Evolutionary conservation across 2,329 filamentous ascomycete species (phyloP).

Genomic region (Coniochaeta sp.): DNA sequence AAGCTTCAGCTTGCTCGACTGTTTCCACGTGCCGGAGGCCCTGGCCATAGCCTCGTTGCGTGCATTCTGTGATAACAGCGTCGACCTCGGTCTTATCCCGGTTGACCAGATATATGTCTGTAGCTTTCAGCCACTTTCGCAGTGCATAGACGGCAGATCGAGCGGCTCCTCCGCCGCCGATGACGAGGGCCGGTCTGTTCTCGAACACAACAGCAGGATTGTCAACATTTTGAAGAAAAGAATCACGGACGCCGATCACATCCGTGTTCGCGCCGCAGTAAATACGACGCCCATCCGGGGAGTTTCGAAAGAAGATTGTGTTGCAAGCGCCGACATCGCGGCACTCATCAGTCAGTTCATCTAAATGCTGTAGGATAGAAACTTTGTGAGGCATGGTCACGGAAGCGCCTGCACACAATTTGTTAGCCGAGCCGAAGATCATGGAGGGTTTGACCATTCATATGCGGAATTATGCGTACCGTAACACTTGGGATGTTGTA

Average conservation of each 20-base stretch:
- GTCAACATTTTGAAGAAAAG: constrained; percentile 52
- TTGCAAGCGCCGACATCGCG: constrained; percentile 71
- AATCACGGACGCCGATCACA: constrained; percentile 68
- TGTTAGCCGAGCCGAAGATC: neutral
- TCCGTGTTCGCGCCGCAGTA: constrained; percentile 77
- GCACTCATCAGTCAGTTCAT: constrained; percentile 66
- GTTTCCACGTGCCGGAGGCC: constrained; percentile 54
- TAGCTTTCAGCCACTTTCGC: constrained; percentile 59
- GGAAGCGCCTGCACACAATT: constrained; percentile 45
- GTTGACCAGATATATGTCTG: constrained; percentile 69
- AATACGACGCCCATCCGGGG: constrained; percentile 34
- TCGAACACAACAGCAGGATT: constrained; percentile 38
- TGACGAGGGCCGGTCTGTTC: constrained; percentile 59
- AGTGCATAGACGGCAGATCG: constrained; percentile 70
- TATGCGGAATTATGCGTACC: constrained; percentile 26
- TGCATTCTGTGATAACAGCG: constrained; percentile 58
- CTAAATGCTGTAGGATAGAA: constrained; percentile 63
- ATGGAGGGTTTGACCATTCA: neutral
- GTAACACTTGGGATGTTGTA: constrained; percentile 52
- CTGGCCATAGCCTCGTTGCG: constrained; percentile 48
- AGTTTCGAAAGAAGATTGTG: constrained; percentile 60
- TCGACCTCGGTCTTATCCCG: constrained; percentile 61
- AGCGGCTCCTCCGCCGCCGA: constrained; percentile 75
- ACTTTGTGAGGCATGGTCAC: constrained; percentile 85
- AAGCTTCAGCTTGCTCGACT: constrained; percentile 47